phyloP scores from a whole-genome alignment of 441 rosid species.

The Hypseocharis bilobata region DNA sequence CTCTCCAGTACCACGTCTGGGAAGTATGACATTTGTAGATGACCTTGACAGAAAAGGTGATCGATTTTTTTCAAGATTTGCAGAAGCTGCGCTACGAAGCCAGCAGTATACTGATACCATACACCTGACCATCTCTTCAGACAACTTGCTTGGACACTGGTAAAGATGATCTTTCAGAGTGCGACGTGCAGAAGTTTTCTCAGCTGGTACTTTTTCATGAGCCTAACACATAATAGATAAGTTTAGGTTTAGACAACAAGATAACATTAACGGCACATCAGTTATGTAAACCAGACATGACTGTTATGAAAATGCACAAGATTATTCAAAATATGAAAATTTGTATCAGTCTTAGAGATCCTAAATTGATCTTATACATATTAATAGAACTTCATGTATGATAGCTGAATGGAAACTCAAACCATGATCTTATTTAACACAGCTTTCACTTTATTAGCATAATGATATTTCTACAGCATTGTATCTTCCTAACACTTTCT shows the following conservation, averaged over 20 bases:
- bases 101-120: conserved; percentile 78
- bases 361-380: no score
- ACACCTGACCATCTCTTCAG: conserved; percentile 78
- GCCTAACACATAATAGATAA: conserved; percentile 27
- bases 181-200: conserved; percentile 31
- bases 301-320: not conserved
- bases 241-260: conserved; percentile 8
- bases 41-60: conserved; percentile 57
- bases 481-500: no score
- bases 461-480: not conserved
- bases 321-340: not conserved
- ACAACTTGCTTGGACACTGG: conserved; percentile 74
- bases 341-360: no score
- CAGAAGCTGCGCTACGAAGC: conserved; percentile 44
- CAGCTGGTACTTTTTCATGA: conserved; percentile 28
- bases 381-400: no score
- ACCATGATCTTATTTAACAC: not conserved
- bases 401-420: not conserved
- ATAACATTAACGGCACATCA: not conserved
- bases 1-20: conserved; percentile 35
- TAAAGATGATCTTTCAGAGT: conserved; percentile 65
- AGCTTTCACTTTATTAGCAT: not conserved
- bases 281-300: not conserved
- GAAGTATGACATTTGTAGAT: conserved; percentile 53
- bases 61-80: conserved; percentile 30